Base-by-base conservation (phyloP, 139 green algal species). In the Ostreobium quekettii region DNA sequence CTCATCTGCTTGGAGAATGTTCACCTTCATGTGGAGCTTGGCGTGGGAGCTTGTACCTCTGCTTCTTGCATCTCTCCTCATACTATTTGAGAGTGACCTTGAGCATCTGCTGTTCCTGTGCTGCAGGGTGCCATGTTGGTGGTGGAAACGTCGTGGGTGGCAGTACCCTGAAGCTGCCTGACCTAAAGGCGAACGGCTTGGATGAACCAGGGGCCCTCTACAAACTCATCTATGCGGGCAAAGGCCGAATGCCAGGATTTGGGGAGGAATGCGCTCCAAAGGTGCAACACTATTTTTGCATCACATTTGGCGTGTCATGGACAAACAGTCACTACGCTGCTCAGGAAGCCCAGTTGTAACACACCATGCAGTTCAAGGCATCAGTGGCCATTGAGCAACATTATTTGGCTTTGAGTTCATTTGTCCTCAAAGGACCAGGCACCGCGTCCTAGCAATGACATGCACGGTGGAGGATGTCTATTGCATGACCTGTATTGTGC, bases 231-330 rank as follows among this genome's bases (percentile, higher is more conserved):
- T 91, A 93, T 71, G 66, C 26, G 1, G 87, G 87, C n/a, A 89
- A 87, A 62, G 78, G 71, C 36, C 85, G 85, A 47, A 94, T 94
- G 87, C 87, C 87, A 4, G 89, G 89, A 29, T 95, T 84, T 69
- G 89, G 89, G 1, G 68, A 77, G 33, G 70, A 86, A 1, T 95
- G 89, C 67, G 70, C 84, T 3, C 88, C 88, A 4, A 79, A 76
- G 80, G 84, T 91, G 69, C 30, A 28, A 15, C 32, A 30, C 28
- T 53, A 15, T 53, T 19, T 26, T 53, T 5, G 47, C 58, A 65
- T 42, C 58, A 65, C n/a, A 68, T 2, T 47, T 1, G 2, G 15
- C 32, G 4, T 46, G 31, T n/a, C 48, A 26, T n/a, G 47, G 2
- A 1, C 1, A 1, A 65, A 65, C 15, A 48, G 7, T 26, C 32